Evolutionary conservation across 805 yeast genomes (phyloP).

Genomic region (Ogataea wickerhamii): DNA sequence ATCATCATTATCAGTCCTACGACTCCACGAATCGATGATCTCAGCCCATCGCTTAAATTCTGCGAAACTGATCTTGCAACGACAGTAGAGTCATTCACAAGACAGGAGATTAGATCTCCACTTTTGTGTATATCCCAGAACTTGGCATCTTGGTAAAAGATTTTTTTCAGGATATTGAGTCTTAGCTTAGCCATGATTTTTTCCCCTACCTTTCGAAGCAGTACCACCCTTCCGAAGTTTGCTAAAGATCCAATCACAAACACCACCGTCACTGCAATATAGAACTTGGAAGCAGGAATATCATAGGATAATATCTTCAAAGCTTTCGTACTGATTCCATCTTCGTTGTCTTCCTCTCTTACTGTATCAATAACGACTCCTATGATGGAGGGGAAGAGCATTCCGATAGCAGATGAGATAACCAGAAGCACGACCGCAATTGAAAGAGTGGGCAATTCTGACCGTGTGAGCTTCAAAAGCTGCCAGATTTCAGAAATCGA

Average conservation of each 20-base stretch:
- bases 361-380: slow-evolving; percentile 84
- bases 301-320: slow-evolving; percentile 44
- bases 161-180: slow-evolving; percentile 68
- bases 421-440: slow-evolving; percentile 63
- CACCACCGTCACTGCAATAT: slow-evolving; percentile 53
- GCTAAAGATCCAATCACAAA: slow-evolving; percentile 74
- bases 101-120: slow-evolving; percentile 86
- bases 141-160: slow-evolving; percentile 81
- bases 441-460: slow-evolving; percentile 52
- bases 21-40: slow-evolving; percentile 75
- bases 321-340: slow-evolving; percentile 10
- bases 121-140: slow-evolving; percentile 87
- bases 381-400: slow-evolving; percentile 77
- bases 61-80: slow-evolving; percentile 84
- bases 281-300: slow-evolving; percentile 59
- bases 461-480: slow-evolving; percentile 51
- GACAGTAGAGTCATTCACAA: slow-evolving; percentile 84
- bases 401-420: slow-evolving; percentile 71
- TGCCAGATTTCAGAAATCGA: slow-evolving; percentile 40
- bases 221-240: slow-evolving; percentile 74
- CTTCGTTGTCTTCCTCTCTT: slow-evolving; percentile 30
- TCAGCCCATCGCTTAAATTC: slow-evolving; percentile 86
- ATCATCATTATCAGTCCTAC: slow-evolving; percentile 94
- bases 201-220: slow-evolving; percentile 80
- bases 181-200: slow-evolving; percentile 80